Evolutionary conservation across 2,329 filamentous ascomycete genomes (phyloP), one percentile per base, ranked within the genome.

Genomic region (Cordyceps fumosorosea): DNA sequence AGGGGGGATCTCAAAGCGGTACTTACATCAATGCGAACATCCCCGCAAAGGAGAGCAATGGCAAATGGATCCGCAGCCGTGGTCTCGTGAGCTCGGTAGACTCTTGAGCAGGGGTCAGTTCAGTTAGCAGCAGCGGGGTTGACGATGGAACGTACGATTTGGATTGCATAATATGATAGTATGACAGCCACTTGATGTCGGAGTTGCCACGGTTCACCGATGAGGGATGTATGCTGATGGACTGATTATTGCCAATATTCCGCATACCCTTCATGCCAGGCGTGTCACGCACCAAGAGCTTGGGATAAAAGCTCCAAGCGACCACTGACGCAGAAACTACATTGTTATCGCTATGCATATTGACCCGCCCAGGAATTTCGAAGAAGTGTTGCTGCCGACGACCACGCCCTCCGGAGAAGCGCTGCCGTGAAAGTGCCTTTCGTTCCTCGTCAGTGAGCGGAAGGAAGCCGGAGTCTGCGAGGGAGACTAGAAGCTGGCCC

Each of bases 131-230:
- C 42, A 26, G 11, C 40, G 7, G 40, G 26, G 40, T 51, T 40
- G 16, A 4, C 22, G 45, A 8, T 44, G 32, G 8, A 29, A 80
- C 78, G 82, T 83, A 82, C 87, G 90, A 77, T 79, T 88, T 92
- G 3, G 89, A 89, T 74, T 97, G 93, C 91, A 98, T 96, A 66
- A 98, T 96, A 73, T 96, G 90, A 76, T 98, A 98, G 74, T 96
- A 99, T 0, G 90, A 95, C 51, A 99, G 78, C 86, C 91, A 98
- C 70, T 87, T 88, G 45, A 92, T 78, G 47, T 86, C 84, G 53
- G 80, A 78, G 64, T 79, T 80, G 8, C 81, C 83, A 71, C 92
- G 92, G 74, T 98, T 98, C 66, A 99, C 90, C 1, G 91, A 96
- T 0, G 89, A 90, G 0, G 92, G 90, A 67, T 96, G 91, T 22